Conservation (phyloP, 768 basidiomycete genomes). For the Termitomyces sp. region DNA sequence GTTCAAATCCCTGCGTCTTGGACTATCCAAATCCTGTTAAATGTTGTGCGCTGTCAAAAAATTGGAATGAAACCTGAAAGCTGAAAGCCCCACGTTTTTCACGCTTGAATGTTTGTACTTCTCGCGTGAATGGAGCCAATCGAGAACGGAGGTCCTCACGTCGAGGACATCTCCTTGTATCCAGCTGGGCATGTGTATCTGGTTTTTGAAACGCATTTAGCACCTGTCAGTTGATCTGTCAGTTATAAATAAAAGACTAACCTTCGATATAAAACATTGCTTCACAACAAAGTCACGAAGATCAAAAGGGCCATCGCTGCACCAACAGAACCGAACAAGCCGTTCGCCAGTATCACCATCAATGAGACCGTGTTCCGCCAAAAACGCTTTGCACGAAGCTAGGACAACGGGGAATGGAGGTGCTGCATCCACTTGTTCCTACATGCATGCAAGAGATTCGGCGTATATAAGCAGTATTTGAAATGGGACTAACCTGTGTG, state of each 20-base stretch:
- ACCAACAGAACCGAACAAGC: constrained; percentile 70
- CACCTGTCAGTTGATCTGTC: neutral
- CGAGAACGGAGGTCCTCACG: constrained; percentile 54
- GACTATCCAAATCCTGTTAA: constrained; percentile 19
- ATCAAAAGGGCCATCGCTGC: constrained; percentile 80
- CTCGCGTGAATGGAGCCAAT: constrained; percentile 31
- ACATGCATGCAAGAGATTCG: constrained; percentile 4
- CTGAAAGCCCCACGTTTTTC: constrained; percentile 13
- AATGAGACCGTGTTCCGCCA: constrained; percentile 67
- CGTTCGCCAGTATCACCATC: constrained; percentile 49
- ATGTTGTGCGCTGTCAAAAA: neutral
- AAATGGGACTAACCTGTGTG: constrained; percentile 60
- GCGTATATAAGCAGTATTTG: neutral
- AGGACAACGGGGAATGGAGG: constrained; percentile 73
- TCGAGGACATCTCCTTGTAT: constrained; percentile 70
- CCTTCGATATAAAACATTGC: constrained; percentile 84
- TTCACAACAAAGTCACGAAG: constrained; percentile 83
- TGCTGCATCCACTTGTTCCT: constrained; percentile 78
- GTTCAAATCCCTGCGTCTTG: constrained; percentile 42
- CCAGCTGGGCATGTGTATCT: constrained; percentile 71
- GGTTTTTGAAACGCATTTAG: constrained; percentile 5
- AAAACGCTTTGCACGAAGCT: constrained; percentile 54
- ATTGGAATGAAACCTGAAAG: constrained; percentile 2
- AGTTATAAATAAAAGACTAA: constrained; percentile 22
- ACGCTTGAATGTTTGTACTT: constrained; percentile 12